Evolutionary conservation across 495 filamentous ascomycete genomes (phyloP), one percentile per base, ranked within the genome.

Genomic region (Daldinia vernicosa): DNA sequence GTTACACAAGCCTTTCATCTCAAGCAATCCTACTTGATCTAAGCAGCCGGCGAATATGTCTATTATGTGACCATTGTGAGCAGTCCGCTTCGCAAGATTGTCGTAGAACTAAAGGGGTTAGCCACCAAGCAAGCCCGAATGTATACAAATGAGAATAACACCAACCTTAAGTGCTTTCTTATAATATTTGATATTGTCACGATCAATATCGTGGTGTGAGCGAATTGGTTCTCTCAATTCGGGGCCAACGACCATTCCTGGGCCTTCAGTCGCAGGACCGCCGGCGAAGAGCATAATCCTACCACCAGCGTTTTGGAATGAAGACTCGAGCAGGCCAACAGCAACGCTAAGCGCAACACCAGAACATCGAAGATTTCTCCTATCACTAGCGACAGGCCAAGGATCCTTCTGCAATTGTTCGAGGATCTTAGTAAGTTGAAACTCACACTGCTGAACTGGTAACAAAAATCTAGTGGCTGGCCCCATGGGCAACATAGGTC

Each of bases 121-220:
- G 78, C 60, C 33, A 19, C 15, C 76, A 62, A 14, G 7, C 14
- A 9, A 47, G 28, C 28, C 17, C n/a, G 53, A 3, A 26, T 19
- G 7, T 3, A 22, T 6, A 19, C 30, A 35, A 27, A 8, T 11
- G 27, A 2, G 11, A 39, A 15, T 33, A 45, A 17, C 64, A 60
- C 82, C 37, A 82, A 97, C 93, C 91, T 98, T 99, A 14, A 97
- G 80, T 50, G 96, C 95, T 81, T 98, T 98, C 86, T 99, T 99
- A 83, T 97, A 98, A 79, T 98, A 98, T 80, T 98, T 99, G 84
- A 97, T 97, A 75, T 98, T 97, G 77, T 99, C 96, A 40, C 93
- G 89, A 75, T 99, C 96, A 77, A 99, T 99, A 73, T 99, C 96
- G 77, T 99, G 96, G 82, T 99, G 96, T 35, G 96, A 98, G 75